phyloP scores from a whole-genome alignment of 208 protist genomes.

The Acanthamoeba lenticulata region DNA sequence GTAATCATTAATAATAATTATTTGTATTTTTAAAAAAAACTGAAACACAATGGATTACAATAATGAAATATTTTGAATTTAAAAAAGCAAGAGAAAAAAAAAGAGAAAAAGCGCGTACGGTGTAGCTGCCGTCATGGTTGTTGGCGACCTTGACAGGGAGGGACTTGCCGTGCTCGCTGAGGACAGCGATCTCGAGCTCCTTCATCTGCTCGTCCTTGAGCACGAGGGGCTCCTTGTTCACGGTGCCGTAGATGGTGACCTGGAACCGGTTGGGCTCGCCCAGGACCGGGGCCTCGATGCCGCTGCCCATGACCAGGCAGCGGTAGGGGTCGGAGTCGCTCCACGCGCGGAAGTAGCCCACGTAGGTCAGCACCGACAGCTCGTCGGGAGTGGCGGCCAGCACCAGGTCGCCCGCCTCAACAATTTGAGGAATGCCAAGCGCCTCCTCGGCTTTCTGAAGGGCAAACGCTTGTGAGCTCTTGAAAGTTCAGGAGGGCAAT shows the following conservation, averaged over 20 bases:
- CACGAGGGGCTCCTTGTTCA: constrained; percentile 50
- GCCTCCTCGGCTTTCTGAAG: constrained; percentile 62
- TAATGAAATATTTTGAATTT: no score
- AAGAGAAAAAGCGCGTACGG: no score
- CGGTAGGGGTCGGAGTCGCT: constrained; percentile 39
- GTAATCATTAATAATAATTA: no score
- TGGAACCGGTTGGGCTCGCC: constrained; percentile 39
- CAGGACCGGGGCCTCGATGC: constrained; percentile 41
- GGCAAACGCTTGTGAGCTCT: no score
- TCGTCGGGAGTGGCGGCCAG: constrained; percentile 14
- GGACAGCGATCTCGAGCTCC: not conserved
- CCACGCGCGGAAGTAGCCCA: constrained; percentile 59
- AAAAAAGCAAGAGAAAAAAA: no score
- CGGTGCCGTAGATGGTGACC: constrained; percentile 42
- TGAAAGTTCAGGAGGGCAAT: no score
- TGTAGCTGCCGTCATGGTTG: constrained; percentile 58
- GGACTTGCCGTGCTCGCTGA: not conserved
- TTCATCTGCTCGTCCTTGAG: constrained; percentile 62
- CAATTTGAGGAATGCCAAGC: constrained; percentile 51
- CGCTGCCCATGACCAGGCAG: constrained; percentile 55
- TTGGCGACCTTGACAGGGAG: constrained; percentile 50
- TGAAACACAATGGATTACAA: no score
- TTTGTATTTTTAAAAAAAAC: no score
- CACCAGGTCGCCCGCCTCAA: constrained; percentile 47
- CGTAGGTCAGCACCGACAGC: constrained; percentile 48